Conservation (phyloP, 768 basidiomycete genomes). For the Leucogyrophana mollusca region DNA sequence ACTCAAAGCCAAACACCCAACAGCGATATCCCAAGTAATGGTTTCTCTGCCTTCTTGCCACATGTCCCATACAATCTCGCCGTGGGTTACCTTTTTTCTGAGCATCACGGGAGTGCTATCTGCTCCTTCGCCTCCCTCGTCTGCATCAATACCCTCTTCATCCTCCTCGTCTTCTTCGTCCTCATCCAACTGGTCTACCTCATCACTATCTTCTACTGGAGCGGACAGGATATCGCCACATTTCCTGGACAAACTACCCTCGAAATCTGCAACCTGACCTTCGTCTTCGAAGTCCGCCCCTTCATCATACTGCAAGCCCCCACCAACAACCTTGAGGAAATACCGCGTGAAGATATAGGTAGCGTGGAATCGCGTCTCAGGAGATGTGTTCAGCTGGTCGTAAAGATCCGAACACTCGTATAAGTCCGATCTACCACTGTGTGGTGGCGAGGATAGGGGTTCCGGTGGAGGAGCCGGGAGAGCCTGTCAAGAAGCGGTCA, state of each 20-base stretch:
- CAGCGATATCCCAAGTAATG: conserved; percentile 55
- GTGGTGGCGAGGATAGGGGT: not conserved
- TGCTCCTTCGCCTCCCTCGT: conserved; percentile 29
- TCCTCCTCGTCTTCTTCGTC: conserved; percentile 5
- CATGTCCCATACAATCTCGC: not conserved
- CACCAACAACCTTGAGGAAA: conserved; percentile 39
- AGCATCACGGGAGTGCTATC: not conserved
- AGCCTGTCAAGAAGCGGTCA: not conserved
- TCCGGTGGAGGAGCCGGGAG: conserved; percentile 1
- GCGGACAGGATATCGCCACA: no score
- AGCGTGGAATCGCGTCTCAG: conserved; percentile 66
- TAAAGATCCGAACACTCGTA: conserved; percentile 26
- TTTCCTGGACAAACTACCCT: no score
- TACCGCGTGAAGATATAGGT: conserved; percentile 59
- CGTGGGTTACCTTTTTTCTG: not conserved
- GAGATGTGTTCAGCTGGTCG: conserved; percentile 53
- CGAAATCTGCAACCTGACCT: not conserved
- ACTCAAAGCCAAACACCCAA: conserved; percentile 58
- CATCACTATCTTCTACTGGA: not conserved
- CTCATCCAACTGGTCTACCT: conserved; percentile 5
- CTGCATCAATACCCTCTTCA: not conserved
- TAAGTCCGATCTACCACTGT: not conserved
- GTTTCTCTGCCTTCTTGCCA: conserved; percentile 18
- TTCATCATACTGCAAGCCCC: not conserved
- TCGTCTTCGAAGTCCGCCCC: conserved; percentile 16